A percentile compares a stretch with the other conserved stretches of the same genome.
Conservation (phyloP, 805 yeast genomes). For the Monosporozyma unispora region DNA sequence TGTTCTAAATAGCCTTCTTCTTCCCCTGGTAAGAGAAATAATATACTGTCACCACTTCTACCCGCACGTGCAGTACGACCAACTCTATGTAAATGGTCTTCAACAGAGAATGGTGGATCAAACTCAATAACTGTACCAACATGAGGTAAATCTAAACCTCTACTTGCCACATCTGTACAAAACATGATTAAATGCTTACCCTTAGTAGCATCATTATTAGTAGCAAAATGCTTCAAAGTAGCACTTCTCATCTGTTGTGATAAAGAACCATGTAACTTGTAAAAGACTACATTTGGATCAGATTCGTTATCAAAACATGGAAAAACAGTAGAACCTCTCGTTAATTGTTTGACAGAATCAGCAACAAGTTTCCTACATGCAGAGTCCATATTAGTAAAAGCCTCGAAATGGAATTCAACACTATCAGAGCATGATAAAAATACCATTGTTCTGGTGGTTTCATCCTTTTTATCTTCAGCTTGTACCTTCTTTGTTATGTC, state of each 20-base stretch:
- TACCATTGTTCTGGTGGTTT: conserved; percentile 56
- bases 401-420: conserved; percentile 85
- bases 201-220: conserved; percentile 34
- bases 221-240: conserved; percentile 55
- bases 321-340: conserved; percentile 22
- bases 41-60: conserved; percentile 60
- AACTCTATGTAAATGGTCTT: conserved; percentile 91
- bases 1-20: conserved; percentile 77
- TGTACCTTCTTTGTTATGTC: conserved; percentile 31
- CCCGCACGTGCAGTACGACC: conserved; percentile 99
- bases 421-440: conserved; percentile 92
- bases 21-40: conserved; percentile 79
- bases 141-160: conserved; percentile 89
- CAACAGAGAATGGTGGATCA: conserved; percentile 91
- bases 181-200: conserved; percentile 59
- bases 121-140: conserved; percentile 82
- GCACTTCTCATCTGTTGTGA: conserved; percentile 75
- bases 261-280: conserved; percentile 83
- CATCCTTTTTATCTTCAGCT: conserved; percentile 9
- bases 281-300: conserved; percentile 39
- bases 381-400: conserved; percentile 50
- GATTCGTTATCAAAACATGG: conserved; percentile 30
- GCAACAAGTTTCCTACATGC: conserved; percentile 29
- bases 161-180: conserved; percentile 96
- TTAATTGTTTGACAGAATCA: conserved; percentile 28